Evolutionary conservation across 331 rosid genomes (phyloP), one percentile per base, ranked within the genome.

Genomic region (Arachis monticola): DNA sequence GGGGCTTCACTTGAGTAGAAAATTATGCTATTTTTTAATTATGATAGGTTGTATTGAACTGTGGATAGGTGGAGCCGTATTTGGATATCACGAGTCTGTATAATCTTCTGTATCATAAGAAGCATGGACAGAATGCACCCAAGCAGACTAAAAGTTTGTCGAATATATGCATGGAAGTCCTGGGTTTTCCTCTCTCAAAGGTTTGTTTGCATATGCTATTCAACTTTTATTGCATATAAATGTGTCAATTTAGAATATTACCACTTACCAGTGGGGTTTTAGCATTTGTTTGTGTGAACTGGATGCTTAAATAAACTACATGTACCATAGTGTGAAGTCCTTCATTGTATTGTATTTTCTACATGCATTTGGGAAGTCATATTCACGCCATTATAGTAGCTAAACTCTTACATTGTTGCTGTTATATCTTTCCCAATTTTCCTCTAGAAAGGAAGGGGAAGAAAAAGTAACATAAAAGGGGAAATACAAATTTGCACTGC

Each of bases 151-250:
- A 88, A 84, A 90, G 99, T 83, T 81, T 94, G 71, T 84, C 97
- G 60, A 86, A 86, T 64, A 87, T 92, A 74, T 92, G 91, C 76
- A 84, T 79, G 75, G 96, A 94, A 85, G 66, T 92, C 35, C 70
- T 91, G 85, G 96, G 90, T 69, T 73, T 86, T 64, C 65, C 96
- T 52, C 93, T 94, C 70, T 87, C 96, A 8, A 94, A 94, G 97
- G 97, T 92, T 83, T 85, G 89, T 60, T 51, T 72, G 79, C 32
- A 46, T 64, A 10, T 69, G 73, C 56, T 32, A 51, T 38, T 69
- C 64, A 50, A 31, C 61, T 59, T 32, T 78, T 10, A 35, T 47
- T 60, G 31, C 22, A 60, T 41, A 40, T 72, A 30, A 5, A 10
- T 64, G 31, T 62, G 70, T 63, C 61, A 2, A 13, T 44, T 51